These are phyloP conservation scores for Aspergillus japonicus DNA, from an alignment of 2,329 filamentous ascomycete species.

Conservation along the genomic window DNA sequence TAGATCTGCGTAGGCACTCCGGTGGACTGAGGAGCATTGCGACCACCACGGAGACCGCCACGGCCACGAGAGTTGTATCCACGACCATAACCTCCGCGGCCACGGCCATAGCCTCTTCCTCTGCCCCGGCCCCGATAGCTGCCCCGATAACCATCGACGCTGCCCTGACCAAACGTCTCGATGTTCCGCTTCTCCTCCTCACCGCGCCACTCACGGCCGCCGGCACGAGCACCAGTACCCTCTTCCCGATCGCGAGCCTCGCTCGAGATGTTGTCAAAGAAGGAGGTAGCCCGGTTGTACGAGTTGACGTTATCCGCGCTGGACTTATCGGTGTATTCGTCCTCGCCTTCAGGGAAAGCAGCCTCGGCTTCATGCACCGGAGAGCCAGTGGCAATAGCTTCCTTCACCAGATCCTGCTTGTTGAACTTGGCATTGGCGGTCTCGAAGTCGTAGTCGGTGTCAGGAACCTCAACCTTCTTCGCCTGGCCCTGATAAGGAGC, in stretches of 20 bases:
- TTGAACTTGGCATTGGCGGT: slow-evolving; percentile 85
- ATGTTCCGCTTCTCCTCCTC: slow-evolving; percentile 96
- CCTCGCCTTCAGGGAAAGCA: slow-evolving; percentile 40
- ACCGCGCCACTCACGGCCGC: slow-evolving; percentile 81
- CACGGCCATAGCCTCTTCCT: slow-evolving; percentile 51
- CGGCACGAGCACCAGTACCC: slow-evolving; percentile 62
- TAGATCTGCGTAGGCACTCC: slow-evolving; percentile 39
- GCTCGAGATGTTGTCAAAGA: slow-evolving; percentile 98
- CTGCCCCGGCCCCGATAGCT: slow-evolving; percentile 67
- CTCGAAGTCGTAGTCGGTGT: slow-evolving; percentile 90
- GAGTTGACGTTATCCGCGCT: slow-evolving; percentile 46
- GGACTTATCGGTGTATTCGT: slow-evolving; percentile 34
- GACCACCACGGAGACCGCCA: slow-evolving; percentile 41
- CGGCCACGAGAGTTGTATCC: slow-evolving; percentile 41
- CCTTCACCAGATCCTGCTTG: slow-evolving; percentile 82
- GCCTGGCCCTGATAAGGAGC: slow-evolving; percentile 45
- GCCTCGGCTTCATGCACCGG: slow-evolving; percentile 59
- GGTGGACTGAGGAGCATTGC: slow-evolving; percentile 38
- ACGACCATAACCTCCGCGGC: slow-evolving; percentile 48
- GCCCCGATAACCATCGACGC: slow-evolving; percentile 84
- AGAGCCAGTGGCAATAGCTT: slow-evolving; percentile 77
- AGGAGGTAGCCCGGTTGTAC: slow-evolving; percentile 87
- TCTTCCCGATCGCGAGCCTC: slow-evolving; percentile 87
- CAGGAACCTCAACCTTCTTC: slow-evolving; percentile 81
- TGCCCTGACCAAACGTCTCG: slow-evolving; percentile 96